Evolutionary conservation across 2,329 filamentous ascomycete species (phyloP), one percentile per base, ranked within the genome.

Genomic region (Fusarium sterilihyphosum): DNA sequence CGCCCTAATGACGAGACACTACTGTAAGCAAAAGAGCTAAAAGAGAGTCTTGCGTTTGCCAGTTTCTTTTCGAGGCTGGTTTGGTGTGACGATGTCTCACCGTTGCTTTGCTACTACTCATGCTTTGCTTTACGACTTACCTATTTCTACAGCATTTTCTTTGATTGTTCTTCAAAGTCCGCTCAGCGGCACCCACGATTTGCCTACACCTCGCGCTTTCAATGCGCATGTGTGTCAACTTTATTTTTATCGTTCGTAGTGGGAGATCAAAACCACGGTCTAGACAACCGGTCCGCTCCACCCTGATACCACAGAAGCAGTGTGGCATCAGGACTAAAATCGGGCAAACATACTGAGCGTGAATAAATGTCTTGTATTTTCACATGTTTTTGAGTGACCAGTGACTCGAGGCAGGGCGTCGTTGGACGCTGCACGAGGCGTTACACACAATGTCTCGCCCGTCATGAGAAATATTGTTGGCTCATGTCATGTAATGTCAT

Each of bases 281-380:
- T 90, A 90, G 89, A 91, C 89, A 91, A 88, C 89, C 89, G 80
- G 88, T 89, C 88, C 87, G 84, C 86, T 91, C 89, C 89, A 91
- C 89, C 89, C 89, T 89, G 88, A 84, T 87, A 85, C 83, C 85
- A 88, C 87, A 84, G 86, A 88, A 69, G 74, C 67, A 76, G 85
- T 90, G 87, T 87, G 88, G 83, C 83, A 86, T 85, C 86, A 85
- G 89, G 89, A 91, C 89, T 91, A 91, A 86, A 86, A 86, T 85
- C 85, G 87, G 88, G 88, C 88, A 87, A 79, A 91, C 77, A 71
- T 68, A 31, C 12, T 33, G 37, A 61, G 16, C 58, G 64, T 67
- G 64, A 66, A 52, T 47, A 43, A 73, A 50, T 56, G 24, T 58
- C 24, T 66, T 56, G 62, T 37, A 35, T 44, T 33, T 59, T 52